A percentile compares a stretch with the other conserved stretches of the same genome.
Evolutionary conservation across 2,329 filamentous ascomycete species (phyloP).

Genomic region (Exophiala aquamarina): DNA sequence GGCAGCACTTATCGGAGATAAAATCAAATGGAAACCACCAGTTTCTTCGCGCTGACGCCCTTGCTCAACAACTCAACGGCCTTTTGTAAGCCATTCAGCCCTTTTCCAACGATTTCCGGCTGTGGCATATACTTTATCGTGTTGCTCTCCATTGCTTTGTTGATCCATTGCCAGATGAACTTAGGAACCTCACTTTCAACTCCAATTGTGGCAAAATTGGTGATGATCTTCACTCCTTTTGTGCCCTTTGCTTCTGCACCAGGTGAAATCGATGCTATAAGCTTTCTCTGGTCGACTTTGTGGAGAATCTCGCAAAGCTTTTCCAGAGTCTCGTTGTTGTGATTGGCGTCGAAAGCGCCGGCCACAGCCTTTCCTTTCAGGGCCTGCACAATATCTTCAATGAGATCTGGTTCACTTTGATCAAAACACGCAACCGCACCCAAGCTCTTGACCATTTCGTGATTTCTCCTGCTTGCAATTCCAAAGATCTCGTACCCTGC

Average conservation of each 20-base stretch:
- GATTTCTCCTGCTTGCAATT: conserved; percentile 42
- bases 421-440: conserved; percentile 47
- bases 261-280: conserved; percentile 13
- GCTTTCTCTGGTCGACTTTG: conserved; percentile 1
- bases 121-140: conserved; percentile 33
- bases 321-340: conserved; percentile 10
- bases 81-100: conserved; percentile 37
- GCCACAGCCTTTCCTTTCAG: conserved; percentile 11
- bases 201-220: conserved; percentile 46
- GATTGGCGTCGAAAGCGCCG: conserved; percentile 18
- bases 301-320: conserved; percentile 10
- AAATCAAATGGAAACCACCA: conserved; percentile 33
- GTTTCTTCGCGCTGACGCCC: conserved; percentile 42
- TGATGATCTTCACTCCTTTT: conserved; percentile 8
- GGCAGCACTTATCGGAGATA: too few species aligned
- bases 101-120: conserved; percentile 38
- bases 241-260: conserved; percentile 7
- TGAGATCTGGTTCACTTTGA: conserved; percentile 34
- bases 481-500: conserved; percentile 42
- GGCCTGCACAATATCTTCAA: conserved; percentile 13
- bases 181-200: conserved; percentile 61
- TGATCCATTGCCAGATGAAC: conserved; percentile 41
- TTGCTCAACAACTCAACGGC: conserved; percentile 37
- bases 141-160: conserved; percentile 30
- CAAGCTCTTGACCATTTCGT: conserved; percentile 42